Evolutionary conservation across 192 early-diverging fungal species (phyloP), one percentile per base, ranked within the genome.

Genomic region (Umbelopsis sp.): DNA sequence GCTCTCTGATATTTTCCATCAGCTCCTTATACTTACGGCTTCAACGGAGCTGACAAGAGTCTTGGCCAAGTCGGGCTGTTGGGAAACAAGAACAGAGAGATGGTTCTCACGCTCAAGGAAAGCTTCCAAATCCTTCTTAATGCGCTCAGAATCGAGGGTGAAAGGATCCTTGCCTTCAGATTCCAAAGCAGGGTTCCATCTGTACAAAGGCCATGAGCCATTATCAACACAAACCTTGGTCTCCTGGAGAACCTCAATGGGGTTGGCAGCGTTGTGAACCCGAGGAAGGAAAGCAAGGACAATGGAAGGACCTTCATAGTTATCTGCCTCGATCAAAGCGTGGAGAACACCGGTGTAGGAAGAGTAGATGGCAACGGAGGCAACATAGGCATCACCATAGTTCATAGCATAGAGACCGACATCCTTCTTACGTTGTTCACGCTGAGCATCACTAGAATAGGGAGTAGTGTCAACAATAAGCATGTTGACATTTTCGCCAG

Each of bases 401-500:
- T 91, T 94, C 94, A 98, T 96, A 41, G 95, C 95, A 73, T 96
- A 97, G 31, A 98, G 84, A 70, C 95, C 97, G 74, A 97, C 84
- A 79, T 98, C 96, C 85, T 97, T 97, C 87, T 96, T 95, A 67
- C 85, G 85, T 77, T 87, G 84, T 47, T 90, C 87, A 36, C 76
- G 81, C 45, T 81, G 75, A 25, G 83, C 80, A 5, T 68, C 71
- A 32, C 83, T 77, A 17, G 91, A 87, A 72, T 98, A 95, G 36
- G 91, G 84, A 66, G 90, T 85, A 0, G 94, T 96, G 73, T 98
- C 96, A 51, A 98, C 84, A 47, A 97, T 90, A 41, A 98, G 83
- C 81, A 98, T 87, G 80, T 96, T 97, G 75, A 98, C 83, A 80
- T 95, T 90, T 45, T 93, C 85, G 14, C 90, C 88, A 65, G 89